Conservation (phyloP, 305 asterid genomes). For the Solanum hybrid region DNA sequence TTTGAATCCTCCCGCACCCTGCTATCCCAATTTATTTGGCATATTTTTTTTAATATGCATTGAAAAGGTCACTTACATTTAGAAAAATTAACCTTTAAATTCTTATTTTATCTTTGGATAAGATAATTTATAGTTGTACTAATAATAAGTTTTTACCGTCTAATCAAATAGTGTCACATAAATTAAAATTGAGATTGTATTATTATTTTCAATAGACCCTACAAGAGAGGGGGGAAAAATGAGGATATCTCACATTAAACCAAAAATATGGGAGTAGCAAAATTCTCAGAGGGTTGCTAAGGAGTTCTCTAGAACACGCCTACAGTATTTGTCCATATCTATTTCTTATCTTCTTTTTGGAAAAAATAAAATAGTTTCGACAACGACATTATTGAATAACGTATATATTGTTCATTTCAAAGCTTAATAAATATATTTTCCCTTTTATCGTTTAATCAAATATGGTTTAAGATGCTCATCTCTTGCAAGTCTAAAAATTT, state of each 20-base stretch:
- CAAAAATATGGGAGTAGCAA: neutral
- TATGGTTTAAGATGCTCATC: too few relatives aligned
- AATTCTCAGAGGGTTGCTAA: neutral
- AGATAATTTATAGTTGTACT: neutral
- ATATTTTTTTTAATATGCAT: neutral
- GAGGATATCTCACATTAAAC: neutral
- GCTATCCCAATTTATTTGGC: neutral
- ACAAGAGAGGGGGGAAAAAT: neutral
- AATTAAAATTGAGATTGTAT: neutral
- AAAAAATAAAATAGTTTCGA: too few relatives aligned
- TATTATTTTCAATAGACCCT: neutral
- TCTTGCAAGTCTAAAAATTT: too few relatives aligned
- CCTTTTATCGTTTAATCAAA: too few relatives aligned
- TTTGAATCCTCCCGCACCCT: neutral
- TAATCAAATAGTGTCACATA: neutral
- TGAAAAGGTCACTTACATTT: neutral
- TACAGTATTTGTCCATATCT: neutral
- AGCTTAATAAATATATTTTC: too few relatives aligned
- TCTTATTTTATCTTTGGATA: neutral
- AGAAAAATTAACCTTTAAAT: neutral
- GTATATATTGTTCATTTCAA: too few relatives aligned
- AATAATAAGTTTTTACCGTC: neutral
- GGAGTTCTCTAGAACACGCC: neutral
- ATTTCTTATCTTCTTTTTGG: neutral
- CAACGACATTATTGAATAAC: too few relatives aligned